Evolutionary conservation across 2,329 filamentous ascomycete species (phyloP), one percentile per base, ranked within the genome.

Genomic region (Tothia fuscella): DNA sequence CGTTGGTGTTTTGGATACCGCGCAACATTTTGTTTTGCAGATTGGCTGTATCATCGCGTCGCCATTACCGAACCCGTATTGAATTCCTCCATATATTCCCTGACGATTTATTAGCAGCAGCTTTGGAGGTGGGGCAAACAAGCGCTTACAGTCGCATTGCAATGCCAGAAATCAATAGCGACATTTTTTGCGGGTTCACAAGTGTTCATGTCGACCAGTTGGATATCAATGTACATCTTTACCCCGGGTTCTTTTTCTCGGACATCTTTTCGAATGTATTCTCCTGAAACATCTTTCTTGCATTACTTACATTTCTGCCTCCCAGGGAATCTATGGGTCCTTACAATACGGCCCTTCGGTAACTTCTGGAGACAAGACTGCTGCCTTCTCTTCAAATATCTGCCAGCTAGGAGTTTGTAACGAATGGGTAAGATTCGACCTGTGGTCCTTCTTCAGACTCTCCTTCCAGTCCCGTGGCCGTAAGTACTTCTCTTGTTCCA

Each of bases 81-180:
- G 17, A 35, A 10, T 19, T 16, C 36, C 30, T 38, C 31, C 36
- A n/a, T 21, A 32, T 10, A 13, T 10, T 61, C 58, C 3, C 57
- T 49, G 26, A 71, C 58, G 41, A 68, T 69, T 13, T 62, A 42
- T 34, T 57, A 57, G 26, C 10, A 29, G n/a, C n/a, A 29, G 26
- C 26, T 29, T 10, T 10, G 26, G 26, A 29, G 13, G 13, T 10
- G 26, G 26, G 26, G 13, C n/a, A n/a, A n/a, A n/a, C n/a, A n/a
- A n/a, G n/a, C n/a, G n/a, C n/a, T n/a, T n/a, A 38, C 55, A 5
- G 57, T 59, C 29, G 50, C 50, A 46, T 59, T 62, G 51, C 58
- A 60, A 50, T 65, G 63, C 71, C 72, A 76, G 48, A 72, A 65
- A 50, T 75, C 70, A n/a, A 74, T 51, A 44, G 61, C 68, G 9